These are phyloP conservation scores for Malus sylvestris DNA, from an alignment of 306 rosid genomes.

Conservation along the genomic window DNA sequence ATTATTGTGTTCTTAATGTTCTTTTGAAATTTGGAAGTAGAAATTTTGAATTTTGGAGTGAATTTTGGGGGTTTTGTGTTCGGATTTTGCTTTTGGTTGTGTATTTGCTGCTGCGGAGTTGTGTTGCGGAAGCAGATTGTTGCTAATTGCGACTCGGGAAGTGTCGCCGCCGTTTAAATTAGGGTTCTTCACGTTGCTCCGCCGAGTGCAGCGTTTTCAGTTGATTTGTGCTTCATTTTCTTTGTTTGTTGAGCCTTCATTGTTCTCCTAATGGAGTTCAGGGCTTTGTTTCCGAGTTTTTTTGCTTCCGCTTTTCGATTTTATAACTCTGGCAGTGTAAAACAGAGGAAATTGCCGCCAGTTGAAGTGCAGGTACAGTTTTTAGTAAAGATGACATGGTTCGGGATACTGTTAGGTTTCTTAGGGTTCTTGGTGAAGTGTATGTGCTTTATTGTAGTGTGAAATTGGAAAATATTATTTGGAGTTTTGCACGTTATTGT, in stretches of 20 bases:
- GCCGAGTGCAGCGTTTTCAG: not conserved
- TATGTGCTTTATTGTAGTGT: not conserved
- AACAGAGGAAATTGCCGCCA: constrained; percentile 3
- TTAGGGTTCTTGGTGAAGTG: not conserved
- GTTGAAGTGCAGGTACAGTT: constrained; percentile 1
- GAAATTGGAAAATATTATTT: not conserved
- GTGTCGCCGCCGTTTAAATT: constrained; percentile 1
- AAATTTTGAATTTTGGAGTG: not conserved
- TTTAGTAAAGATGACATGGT: constrained; percentile 1
- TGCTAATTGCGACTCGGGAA: not conserved
- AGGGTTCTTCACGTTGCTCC: constrained; percentile 18
- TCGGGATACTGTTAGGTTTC: not conserved
- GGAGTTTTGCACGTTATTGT: not conserved
- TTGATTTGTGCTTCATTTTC: not conserved
- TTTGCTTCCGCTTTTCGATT: not conserved
- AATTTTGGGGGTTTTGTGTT: constrained; percentile 9
- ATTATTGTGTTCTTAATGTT: not conserved
- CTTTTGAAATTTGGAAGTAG: not conserved
- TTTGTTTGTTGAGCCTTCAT: not conserved
- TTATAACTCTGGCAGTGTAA: not conserved
- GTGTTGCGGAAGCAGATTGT: constrained; percentile 5
- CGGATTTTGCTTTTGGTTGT: not conserved
- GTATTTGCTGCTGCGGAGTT: constrained; percentile 3
- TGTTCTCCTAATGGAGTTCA: constrained; percentile 10
- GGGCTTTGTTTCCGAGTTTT: not conserved